phyloP scores from a whole-genome alignment of 1,284 basidiomycete genomes.

The Pseudozyma pruni region DNA sequence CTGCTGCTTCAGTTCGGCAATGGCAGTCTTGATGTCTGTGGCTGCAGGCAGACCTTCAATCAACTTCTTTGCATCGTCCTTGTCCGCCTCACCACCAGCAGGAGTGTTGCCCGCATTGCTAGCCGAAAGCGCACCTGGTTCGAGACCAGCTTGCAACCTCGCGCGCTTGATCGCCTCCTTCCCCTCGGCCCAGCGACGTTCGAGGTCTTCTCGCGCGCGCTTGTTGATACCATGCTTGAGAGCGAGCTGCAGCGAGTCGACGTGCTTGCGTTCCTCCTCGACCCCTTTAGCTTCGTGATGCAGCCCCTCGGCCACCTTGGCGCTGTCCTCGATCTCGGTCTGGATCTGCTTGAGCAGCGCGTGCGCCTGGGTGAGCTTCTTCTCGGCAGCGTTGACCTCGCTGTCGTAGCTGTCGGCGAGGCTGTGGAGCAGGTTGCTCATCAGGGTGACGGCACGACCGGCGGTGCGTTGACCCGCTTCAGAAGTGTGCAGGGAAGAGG shows the following conservation, averaged over 20 bases:
- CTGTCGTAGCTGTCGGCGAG: slow-evolving; percentile 92
- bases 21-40: slow-evolving; percentile 33
- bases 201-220: slow-evolving; percentile 73
- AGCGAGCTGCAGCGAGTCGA: slow-evolving; percentile 76
- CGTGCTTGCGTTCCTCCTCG: slow-evolving; percentile 74
- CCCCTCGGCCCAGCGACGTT: slow-evolving; percentile 53
- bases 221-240: slow-evolving; percentile 80
- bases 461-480: slow-evolving; percentile 87
- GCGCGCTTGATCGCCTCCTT: slow-evolving; percentile 49
- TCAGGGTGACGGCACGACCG: slow-evolving; percentile 78
- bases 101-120: slow-evolving; percentile 23
- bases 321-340: slow-evolving; percentile 88
- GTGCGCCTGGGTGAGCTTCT: slow-evolving; percentile 89
- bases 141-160: slow-evolving; percentile 42
- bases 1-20: slow-evolving; percentile 43
- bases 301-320: slow-evolving; percentile 78
- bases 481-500: slow-evolving; percentile 78
- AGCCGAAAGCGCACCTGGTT: slow-evolving; percentile 29
- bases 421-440: slow-evolving; percentile 85
- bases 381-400: slow-evolving; percentile 89
- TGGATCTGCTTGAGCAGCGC: slow-evolving; percentile 87
- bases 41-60: slow-evolving; percentile 27
- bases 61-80: slow-evolving; percentile 13
- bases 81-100: background rate
- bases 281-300: slow-evolving; percentile 74